A percentile compares a stretch with the other conserved stretches of the same genome.
Conservation (phyloP, 441 rosid species). For the Monsonia emarginata region DNA sequence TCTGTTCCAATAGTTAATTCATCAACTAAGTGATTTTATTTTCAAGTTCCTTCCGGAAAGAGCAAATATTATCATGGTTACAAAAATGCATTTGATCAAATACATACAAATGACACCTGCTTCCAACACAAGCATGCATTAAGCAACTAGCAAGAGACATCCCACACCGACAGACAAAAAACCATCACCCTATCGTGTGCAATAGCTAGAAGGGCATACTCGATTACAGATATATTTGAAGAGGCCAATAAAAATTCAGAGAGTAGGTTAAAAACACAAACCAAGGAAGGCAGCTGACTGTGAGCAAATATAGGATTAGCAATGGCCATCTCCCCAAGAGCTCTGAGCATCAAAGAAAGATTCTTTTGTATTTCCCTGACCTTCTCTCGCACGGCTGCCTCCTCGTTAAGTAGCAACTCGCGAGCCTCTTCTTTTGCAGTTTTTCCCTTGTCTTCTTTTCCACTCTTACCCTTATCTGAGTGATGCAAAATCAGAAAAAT, state of each 20-base stretch:
- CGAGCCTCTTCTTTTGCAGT: slow-evolving; percentile 97
- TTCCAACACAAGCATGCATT: background rate
- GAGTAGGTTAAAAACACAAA: slow-evolving; percentile 28
- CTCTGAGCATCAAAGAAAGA: slow-evolving; percentile 63
- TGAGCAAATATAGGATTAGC: slow-evolving; percentile 92
- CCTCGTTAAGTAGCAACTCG: slow-evolving; percentile 82
- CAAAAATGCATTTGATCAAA: too few species aligned
- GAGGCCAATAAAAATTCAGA: background rate
- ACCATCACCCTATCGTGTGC: background rate
- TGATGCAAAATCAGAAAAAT: slow-evolving; percentile 12
- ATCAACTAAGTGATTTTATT: too few species aligned
- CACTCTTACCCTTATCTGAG: slow-evolving; percentile 42
- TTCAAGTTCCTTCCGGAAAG: too few species aligned
- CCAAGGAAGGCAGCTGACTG: slow-evolving; percentile 91
- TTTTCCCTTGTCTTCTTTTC: slow-evolving; percentile 67
- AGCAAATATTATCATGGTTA: background rate
- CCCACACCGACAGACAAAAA: background rate
- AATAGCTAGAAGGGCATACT: background rate
- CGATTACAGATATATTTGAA: background rate
- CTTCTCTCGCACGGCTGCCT: slow-evolving; percentile 63
- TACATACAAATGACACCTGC: background rate
- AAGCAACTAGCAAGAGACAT: background rate
- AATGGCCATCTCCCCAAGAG: slow-evolving; percentile 82
- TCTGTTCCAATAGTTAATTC: too few species aligned
- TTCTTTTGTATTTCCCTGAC: slow-evolving; percentile 55